Base-by-base conservation (phyloP, 495 filamentous ascomycete genomes). In the Penicillium coprophilum region DNA sequence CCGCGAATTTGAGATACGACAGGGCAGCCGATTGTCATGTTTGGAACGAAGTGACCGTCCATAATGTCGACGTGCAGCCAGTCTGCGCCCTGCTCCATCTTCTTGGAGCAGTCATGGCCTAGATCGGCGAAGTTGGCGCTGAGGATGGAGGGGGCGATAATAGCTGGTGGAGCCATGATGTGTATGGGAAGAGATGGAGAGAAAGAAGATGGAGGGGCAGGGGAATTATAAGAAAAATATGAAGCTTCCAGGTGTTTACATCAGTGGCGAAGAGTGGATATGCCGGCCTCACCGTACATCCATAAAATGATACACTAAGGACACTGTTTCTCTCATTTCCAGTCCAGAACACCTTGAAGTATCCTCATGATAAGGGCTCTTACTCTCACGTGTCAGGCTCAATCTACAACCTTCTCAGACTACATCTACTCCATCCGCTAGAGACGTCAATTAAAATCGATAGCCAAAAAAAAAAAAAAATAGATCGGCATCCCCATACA, bases 1-100 rank as follows among this genome's bases (percentile, higher is more conserved):
- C 82, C 80, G 36, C 94, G 87, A 53, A 98, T 94, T 76, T 91
- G 95, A 52, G 88, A 91, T 9, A 98, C 94, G 20, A 97, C 91
- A 7, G 94, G 94, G 15, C 88, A 86, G 41, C 94, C 94, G 70
- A 97, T 96, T 48, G 94, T 97, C 70, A 98, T 91, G 75, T 98
- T 98, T 4, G 94, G 94, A 9, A 98, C 94, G 68, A 98, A 98
- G 73, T 98, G 94, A 53, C 95, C 66, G 70, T 97, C 93, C 92
- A 93, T 96, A 71, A 94, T 93, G 70, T 96, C 88, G 61, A 92
- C 82, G 53, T 77, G 75, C 36, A 78, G 68, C 75, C 94, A 97
- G 79, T 96, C 88, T 53, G 92, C 89, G 43, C 91, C 90, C 47
- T 89, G 78, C 21, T 78, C 77, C 58, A 98, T 96, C 53, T 89